Base-by-base conservation (phyloP, 768 basidiomycete genomes). In the Strobilomyces confusus region DNA sequence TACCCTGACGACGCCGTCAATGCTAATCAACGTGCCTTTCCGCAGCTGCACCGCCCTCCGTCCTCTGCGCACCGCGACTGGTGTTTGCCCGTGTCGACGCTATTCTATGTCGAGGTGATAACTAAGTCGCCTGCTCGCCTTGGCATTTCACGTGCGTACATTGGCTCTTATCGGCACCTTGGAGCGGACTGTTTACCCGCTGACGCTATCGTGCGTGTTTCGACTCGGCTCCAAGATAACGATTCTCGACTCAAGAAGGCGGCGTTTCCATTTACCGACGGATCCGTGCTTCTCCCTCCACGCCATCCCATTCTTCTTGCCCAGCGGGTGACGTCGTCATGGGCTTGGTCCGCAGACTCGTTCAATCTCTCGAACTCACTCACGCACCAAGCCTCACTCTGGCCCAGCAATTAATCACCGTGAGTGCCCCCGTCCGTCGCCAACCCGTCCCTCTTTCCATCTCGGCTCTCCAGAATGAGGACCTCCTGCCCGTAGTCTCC, bases 401-500 rank as follows among this genome's bases (percentile, higher is more conserved):
- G 54, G 72, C 69, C 43, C 75, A 87, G 64, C 69, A 82, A 48
- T 83, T 86, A 66, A 73, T 88, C 60, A 75, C 76, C 50, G 82
- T 84, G 53, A 55, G 77, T 67, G 37, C 49, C 33, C 54, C 26
- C 37, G 26, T 44, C 40, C 25, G 40, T 46, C 29, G 20, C 46
- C 48, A 37, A 52, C 51, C 49, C 29, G 9, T 45, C 23, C 36
- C 50, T 47, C 22, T 50, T 55, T 56, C 63, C 26, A 58, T 64
- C 48, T 58, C 56, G 51, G 46, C 53, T 55, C 51, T 32, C 13
- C 58, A 87, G 85, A 87, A 86, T 57, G 80, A 87, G 52, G 87
- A 91, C 66, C 73, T 89, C 32, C 70, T 78, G 20, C 88, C 88
- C n/a, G 86, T 89, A 3, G 73, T 77, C 12, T 72, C 77, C 49